These are phyloP conservation scores for Neospora caninum DNA, from an alignment of 169 alveolate genomes.

Conservation along the genomic window DNA sequence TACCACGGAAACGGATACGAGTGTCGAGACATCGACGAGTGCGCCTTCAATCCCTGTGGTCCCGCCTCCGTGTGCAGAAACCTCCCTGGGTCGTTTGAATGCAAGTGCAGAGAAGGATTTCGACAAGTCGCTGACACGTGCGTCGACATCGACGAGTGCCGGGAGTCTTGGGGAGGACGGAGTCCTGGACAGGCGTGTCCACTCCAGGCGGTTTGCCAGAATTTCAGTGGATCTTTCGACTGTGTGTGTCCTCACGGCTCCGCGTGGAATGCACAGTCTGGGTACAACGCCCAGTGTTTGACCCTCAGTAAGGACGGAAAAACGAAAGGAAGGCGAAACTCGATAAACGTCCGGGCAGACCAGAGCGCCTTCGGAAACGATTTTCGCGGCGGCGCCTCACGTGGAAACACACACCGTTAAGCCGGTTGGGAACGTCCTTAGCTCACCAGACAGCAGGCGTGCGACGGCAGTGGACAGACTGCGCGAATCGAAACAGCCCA, in stretches of 20 bases:
- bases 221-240: constrained; percentile 71
- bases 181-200: constrained; percentile 61
- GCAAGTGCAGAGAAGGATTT: constrained; percentile 71
- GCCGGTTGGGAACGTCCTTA: too few species aligned
- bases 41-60: constrained; percentile 71
- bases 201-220: constrained; percentile 60
- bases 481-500: too few species aligned
- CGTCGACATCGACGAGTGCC: constrained; percentile 65
- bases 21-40: constrained; percentile 72
- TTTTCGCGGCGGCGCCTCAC: too few species aligned
- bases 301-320: constrained; percentile 45
- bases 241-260: constrained; percentile 69
- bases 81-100: constrained; percentile 67
- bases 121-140: constrained; percentile 64
- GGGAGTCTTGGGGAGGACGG: constrained; percentile 15
- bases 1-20: constrained; percentile 66
- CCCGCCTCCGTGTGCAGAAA: constrained; percentile 72
- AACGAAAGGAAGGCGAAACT: background rate
- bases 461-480: too few species aligned
- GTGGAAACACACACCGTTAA: too few species aligned
- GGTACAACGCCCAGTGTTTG: constrained; percentile 64
- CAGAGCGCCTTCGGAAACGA: too few species aligned
- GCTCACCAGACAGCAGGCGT: too few species aligned
- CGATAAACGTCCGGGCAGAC: too few species aligned
- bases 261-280: constrained; percentile 62